Base-by-base conservation (phyloP, 805 yeast genomes). In the Scheffersomyces ergatensis region DNA sequence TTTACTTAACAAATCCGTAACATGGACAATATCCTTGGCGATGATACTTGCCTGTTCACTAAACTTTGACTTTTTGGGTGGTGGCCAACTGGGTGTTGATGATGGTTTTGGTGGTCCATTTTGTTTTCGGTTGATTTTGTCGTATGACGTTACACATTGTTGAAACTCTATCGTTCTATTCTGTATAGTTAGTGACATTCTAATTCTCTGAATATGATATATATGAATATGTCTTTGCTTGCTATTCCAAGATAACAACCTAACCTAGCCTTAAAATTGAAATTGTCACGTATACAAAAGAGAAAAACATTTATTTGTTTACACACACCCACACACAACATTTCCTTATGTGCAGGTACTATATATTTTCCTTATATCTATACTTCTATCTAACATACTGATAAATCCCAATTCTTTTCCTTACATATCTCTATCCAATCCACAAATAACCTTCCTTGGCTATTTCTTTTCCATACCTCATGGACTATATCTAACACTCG, bases 81-180 rank as follows among this genome's bases (percentile, higher is more conserved):
- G 59, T 17, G 23, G 37, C 36, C 39, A 13, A 27, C 18, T 39
- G 5, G n/a, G 39, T 18, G 21, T 46, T 30, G 36, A 34, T 37
- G 40, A 33, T 40, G 50, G 57, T 55, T 42, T 51, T 44, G 39
- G 49, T 54, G 25, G 43, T 39, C 41, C 44, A 36, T 55, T 52
- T 51, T 58, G 60, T 45, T 68, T 69, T 53, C 77, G 72, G 52
- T 78, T 72, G 40, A 79, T 77, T 51, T 79, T 80, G 57, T 83
- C 82, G 61, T 83, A 83, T 2, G 90, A 79, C 34, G 80, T 65
- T 23, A 92, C 97, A 57, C 96, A 89, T 56, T 89, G 90, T 51
- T 89, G 92, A 69, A 92, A 92, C 72, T 92, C 98, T 46, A 79
- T 74, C 7, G 98, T 92, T 50, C 99, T 74, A 65, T 92, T 95